A percentile compares a stretch with the other conserved stretches of the same genome.
These are phyloP conservation scores for Piper betle DNA, from an alignment of 164 flowering plant genomes.

Conservation along the genomic window DNA sequence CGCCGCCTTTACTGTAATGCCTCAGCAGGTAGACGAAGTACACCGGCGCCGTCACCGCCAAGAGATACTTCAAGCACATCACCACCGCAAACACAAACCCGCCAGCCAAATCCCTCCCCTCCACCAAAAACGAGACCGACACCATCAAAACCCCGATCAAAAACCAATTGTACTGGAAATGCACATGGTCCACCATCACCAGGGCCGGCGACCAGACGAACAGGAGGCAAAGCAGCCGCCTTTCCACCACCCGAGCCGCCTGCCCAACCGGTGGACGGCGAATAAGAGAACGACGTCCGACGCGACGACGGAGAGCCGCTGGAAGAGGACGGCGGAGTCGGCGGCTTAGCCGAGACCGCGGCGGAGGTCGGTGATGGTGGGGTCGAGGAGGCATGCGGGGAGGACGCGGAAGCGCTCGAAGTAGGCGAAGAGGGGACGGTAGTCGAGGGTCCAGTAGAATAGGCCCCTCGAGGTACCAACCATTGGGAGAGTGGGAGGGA, in stretches of 20 bases:
- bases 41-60: constrained; percentile 84
- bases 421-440: constrained; percentile 87
- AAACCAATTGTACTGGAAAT: constrained; percentile 95
- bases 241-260: constrained; percentile 19
- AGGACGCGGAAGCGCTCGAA: constrained; percentile 64
- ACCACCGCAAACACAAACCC: constrained; percentile 68
- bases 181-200: constrained; percentile 75
- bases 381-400: constrained; percentile 49
- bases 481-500: constrained; percentile 67
- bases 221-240: constrained; percentile 44
- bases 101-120: constrained; percentile 70
- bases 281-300: constrained; percentile 42
- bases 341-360: constrained; percentile 50
- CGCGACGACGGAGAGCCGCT: constrained; percentile 44
- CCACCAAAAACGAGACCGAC: constrained; percentile 57
- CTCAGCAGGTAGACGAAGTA: constrained; percentile 85
- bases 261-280: constrained; percentile 33
- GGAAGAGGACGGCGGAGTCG: constrained; percentile 43
- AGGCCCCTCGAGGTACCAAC: constrained; percentile 68
- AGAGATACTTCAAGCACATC: constrained; percentile 83
- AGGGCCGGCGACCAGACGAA: constrained; percentile 63
- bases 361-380: constrained; percentile 47
- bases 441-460: constrained; percentile 71
- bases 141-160: constrained; percentile 60
- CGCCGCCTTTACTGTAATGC: constrained; percentile 61